A percentile compares a stretch with the other conserved stretches of the same genome.
phyloP scores from a whole-genome alignment of 495 filamentous ascomycete genomes.

The Neurospora sp. region DNA sequence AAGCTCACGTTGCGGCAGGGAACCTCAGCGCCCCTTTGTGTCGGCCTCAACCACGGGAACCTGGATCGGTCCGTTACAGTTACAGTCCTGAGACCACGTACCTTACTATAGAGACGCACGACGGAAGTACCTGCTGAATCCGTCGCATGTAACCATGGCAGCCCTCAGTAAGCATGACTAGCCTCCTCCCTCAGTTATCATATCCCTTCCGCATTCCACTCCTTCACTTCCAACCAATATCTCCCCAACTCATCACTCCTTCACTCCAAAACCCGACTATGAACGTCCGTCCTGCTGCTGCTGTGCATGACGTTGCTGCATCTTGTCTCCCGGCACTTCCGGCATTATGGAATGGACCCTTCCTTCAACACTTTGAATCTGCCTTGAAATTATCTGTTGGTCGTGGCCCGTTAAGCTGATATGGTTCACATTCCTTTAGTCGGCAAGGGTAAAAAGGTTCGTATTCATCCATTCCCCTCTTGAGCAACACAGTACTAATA shows the following conservation, averaged over 20 bases:
- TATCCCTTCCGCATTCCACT: not conserved
- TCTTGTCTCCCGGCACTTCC: not conserved
- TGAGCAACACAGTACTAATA: not conserved
- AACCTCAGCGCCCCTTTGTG: not conserved
- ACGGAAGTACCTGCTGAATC: not conserved
- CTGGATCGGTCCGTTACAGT: not conserved
- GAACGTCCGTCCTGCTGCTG: not conserved
- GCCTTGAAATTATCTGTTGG: not conserved
- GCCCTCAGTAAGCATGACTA: conserved; percentile 27
- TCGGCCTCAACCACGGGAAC: not conserved
- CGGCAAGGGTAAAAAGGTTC: conserved; percentile 45
- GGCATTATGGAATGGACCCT: conserved; percentile 1
- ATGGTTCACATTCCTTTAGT: conserved; percentile 43
- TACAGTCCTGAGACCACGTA: not conserved
- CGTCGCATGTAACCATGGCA: conserved; percentile 15
- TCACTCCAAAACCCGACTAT: not conserved
- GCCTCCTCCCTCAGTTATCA: not conserved
- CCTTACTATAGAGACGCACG: not conserved
- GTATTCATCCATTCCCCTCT: conserved; percentile 2
- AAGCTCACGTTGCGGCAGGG: not conserved
- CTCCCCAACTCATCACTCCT: conserved; percentile 2
- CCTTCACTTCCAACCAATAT: not conserved
- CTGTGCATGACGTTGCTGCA: not conserved
- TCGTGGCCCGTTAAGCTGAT: conserved; percentile 23
- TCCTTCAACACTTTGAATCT: not conserved